Evolutionary conservation across 1,139 yeast genomes (phyloP).

Genomic region (Blastobotrys petasosporus): DNA sequence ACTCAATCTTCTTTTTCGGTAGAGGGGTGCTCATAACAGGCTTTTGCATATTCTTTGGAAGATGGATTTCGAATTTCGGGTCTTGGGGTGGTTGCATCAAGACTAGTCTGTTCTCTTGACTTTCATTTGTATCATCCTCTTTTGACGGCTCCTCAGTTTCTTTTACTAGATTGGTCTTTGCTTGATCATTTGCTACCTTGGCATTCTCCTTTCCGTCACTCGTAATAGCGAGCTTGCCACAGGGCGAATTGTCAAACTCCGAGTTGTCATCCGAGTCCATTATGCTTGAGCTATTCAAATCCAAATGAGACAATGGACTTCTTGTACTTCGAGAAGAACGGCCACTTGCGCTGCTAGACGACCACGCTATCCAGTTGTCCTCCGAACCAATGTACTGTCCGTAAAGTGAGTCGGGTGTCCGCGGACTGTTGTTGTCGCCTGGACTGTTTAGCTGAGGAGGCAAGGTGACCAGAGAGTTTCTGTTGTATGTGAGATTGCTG

Average conservation of each 20-base stretch:
- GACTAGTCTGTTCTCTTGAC: not conserved
- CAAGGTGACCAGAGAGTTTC: not conserved
- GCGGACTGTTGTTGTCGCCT: not conserved
- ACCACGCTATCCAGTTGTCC: not conserved
- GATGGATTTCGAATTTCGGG: conserved; percentile 2
- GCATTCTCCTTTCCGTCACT: not conserved
- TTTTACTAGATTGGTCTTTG: not conserved
- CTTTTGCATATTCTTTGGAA: conserved; percentile 1
- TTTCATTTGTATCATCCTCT: not conserved
- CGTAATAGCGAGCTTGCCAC: conserved; percentile 1
- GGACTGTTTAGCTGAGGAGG: not conserved
- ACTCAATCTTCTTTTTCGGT: not conserved
- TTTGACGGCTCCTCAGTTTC: conserved; percentile 1
- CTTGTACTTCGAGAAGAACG: not conserved
- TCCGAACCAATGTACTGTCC: not conserved
- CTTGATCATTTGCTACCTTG: not conserved
- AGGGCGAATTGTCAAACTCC: conserved; percentile 8
- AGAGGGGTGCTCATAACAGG: not conserved
- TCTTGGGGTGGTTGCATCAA: not conserved
- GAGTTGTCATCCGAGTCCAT: conserved; percentile 13
- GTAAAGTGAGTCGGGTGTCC: conserved; percentile 1
- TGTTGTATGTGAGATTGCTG: conserved; percentile 4
- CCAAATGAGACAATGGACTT: conserved; percentile 2
- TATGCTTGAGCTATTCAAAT: not conserved
- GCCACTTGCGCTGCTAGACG: not conserved